phyloP scores from a whole-genome alignment of 2,329 filamentous ascomycete species.

The Trichoderma gracile region DNA sequence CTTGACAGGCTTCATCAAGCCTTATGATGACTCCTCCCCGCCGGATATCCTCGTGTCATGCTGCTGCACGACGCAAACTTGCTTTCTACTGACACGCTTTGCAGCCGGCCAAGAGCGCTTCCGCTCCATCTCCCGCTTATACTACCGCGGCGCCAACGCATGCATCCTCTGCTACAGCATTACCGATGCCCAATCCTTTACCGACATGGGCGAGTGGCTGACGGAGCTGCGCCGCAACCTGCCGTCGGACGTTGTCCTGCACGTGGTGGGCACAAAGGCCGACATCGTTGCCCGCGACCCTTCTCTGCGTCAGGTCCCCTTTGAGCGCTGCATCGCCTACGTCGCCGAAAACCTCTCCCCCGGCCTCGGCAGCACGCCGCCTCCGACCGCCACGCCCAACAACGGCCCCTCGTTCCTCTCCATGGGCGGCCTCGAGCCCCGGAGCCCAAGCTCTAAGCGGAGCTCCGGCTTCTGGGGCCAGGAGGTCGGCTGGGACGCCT shows the following conservation, averaged over 20 bases:
- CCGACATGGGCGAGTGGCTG: constrained; percentile 91
- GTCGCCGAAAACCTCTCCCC: constrained; percentile 89
- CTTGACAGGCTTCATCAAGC: neutral
- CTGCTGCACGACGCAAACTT: neutral
- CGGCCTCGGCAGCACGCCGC: constrained; percentile 64
- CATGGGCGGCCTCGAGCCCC: constrained; percentile 49
- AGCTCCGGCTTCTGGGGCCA: constrained; percentile 85
- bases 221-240: constrained; percentile 80
- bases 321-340: constrained; percentile 94
- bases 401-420: constrained; percentile 31
- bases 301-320: constrained; percentile 76
- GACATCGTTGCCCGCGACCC: constrained; percentile 89
- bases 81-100: constrained; percentile 9
- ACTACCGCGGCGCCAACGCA: constrained; percentile 93
- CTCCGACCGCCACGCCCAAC: constrained; percentile 58
- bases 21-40: neutral
- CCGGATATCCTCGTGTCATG: neutral
- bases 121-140: constrained; percentile 88
- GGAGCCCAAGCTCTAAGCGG: constrained; percentile 63
- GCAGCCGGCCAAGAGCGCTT: constrained; percentile 89
- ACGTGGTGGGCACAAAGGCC: constrained; percentile 93
- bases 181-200: constrained; percentile 80
- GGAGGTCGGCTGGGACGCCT: constrained; percentile 94
- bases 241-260: constrained; percentile 75
- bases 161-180: constrained; percentile 95